Base-by-base conservation (phyloP, 345 rosid genomes). In the Euphorbia lathyris region DNA sequence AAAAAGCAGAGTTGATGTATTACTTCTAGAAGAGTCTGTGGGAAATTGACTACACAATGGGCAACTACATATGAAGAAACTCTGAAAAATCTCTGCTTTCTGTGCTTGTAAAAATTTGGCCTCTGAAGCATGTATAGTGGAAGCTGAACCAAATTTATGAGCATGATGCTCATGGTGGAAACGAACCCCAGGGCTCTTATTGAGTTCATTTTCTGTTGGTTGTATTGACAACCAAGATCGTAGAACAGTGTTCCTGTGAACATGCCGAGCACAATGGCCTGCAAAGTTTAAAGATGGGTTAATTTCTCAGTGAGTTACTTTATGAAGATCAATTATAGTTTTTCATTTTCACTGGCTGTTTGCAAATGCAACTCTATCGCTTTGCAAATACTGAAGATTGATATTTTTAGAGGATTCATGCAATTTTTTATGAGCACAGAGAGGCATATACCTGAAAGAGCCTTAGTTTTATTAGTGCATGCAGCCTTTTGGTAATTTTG, bases 161-260 rank as follows among this genome's bases (percentile, higher is more conserved):
- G 83, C 78, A 77, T 76, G 43, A 80, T 73, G 74, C 53, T 76
- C 78, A 76, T 70, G 67, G 76, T 70, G 50, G 80, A 70, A 32
- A 76, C 75, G 52, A 76, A 76, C n/a, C 79, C 80, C 7, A 76
- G 74, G 23, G 80, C 78, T 70, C 80, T 73, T 36, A 76, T 74
- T 7, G 83, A 80, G 71, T 80, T 80, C 83, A 76, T 80, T 63
- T 53, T 47, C 69, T 76, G 83, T 76, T 76, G 83, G 75, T 63
- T 25, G 62, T 80, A 73, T 32, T 76, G 68, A 59, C 77, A 67
- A 7, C 80, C 73, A 25, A 76, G 72, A 58, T 61, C 57, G 75
- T 76, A 76, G 71, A 80, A 80, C 19, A 80, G 66, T 7, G 80
- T 52, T 26, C 83, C 80, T 8, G 73, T 70, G 55, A 73, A 76